Percentiles rank a stretch among this genome's conserved stretches.
These are phyloP conservation scores for Crithidia expoeki DNA, from an alignment of 208 protist species.

Conservation along the genomic window DNA sequence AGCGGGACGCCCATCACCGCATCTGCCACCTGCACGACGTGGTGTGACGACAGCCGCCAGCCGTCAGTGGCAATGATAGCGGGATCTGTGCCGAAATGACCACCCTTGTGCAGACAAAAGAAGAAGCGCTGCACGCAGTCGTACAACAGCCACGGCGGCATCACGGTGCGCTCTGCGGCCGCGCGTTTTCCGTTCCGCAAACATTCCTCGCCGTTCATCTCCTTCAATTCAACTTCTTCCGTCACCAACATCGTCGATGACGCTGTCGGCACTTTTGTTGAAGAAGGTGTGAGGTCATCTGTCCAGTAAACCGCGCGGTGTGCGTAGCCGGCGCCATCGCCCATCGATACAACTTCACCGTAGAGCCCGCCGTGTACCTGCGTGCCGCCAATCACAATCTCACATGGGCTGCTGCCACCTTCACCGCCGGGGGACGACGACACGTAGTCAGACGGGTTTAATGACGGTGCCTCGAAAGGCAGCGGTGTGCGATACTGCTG, in stretches of 20 bases:
- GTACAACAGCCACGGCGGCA: conserved; percentile 73
- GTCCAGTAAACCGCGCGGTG: conserved; percentile 43
- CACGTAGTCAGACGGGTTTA: not conserved
- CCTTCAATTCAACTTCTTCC: not conserved
- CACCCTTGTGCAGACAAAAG: conserved; percentile 27
- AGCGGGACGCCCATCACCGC: conserved; percentile 45
- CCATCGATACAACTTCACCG: conserved; percentile 36
- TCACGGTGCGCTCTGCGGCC: conserved; percentile 6
- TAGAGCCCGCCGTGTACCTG: conserved; percentile 46
- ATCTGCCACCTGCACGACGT: conserved; percentile 53
- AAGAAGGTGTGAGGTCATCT: not conserved
- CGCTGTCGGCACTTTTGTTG: not conserved
- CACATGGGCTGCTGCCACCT: not conserved
- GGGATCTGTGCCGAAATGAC: not conserved
- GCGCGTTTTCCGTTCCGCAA: no score
- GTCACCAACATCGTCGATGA: not conserved
- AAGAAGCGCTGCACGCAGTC: conserved; percentile 52
- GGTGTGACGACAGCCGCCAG: conserved; percentile 62
- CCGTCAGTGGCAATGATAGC: not conserved
- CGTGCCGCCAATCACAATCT: conserved; percentile 26
- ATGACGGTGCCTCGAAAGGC: not conserved
- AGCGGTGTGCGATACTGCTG: conserved; percentile 13
- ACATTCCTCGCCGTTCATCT: not conserved
- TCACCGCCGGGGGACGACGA: not conserved
- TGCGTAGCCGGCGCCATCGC: conserved; percentile 30